These are phyloP conservation scores for Hibiscus mutabilis DNA, from an alignment of 345 rosid species.

Conservation along the genomic window DNA sequence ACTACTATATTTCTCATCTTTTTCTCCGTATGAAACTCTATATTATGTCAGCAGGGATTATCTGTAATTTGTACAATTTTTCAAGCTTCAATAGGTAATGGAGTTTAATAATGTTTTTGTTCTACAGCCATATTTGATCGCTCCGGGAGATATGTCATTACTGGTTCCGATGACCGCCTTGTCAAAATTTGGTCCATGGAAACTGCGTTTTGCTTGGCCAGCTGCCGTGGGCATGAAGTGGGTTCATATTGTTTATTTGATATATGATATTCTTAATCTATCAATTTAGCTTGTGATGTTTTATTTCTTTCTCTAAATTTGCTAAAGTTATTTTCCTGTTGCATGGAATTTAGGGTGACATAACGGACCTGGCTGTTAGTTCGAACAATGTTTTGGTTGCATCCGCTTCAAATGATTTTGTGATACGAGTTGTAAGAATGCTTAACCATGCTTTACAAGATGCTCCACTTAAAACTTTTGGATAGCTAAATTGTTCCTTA, in stretches of 20 bases:
- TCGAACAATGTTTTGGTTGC: conserved; percentile 93
- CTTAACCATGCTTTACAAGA: conserved; percentile 12
- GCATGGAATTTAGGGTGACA: conserved; percentile 68
- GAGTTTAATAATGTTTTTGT: conserved; percentile 9
- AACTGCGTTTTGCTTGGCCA: conserved; percentile 97
- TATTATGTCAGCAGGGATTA: neutral
- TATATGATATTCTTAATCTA: conserved; percentile 8
- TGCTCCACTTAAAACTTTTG: conserved; percentile 10
- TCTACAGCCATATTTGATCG: conserved; percentile 89
- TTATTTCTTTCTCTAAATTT: conserved; percentile 10
- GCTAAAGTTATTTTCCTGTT: conserved; percentile 7
- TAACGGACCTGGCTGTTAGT: conserved; percentile 95
- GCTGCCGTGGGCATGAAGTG: conserved; percentile 99
- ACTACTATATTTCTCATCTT: neutral
- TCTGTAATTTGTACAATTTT: neutral
- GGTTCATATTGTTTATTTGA: conserved; percentile 28
- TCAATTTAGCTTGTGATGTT: conserved; percentile 7
- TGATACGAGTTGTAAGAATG: conserved; percentile 85
- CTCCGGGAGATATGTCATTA: conserved; percentile 88
- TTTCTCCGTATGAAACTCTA: neutral
- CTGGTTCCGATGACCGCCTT: conserved; percentile 98
- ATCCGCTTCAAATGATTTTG: conserved; percentile 95
- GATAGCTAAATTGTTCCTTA: conserved; percentile 15
- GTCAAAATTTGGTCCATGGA: conserved; percentile 99
- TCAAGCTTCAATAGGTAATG: neutral